Evolutionary conservation across 1,284 basidiomycete genomes (phyloP), one percentile per base, ranked within the genome.

Genomic region (Ganoderma sinense): DNA sequence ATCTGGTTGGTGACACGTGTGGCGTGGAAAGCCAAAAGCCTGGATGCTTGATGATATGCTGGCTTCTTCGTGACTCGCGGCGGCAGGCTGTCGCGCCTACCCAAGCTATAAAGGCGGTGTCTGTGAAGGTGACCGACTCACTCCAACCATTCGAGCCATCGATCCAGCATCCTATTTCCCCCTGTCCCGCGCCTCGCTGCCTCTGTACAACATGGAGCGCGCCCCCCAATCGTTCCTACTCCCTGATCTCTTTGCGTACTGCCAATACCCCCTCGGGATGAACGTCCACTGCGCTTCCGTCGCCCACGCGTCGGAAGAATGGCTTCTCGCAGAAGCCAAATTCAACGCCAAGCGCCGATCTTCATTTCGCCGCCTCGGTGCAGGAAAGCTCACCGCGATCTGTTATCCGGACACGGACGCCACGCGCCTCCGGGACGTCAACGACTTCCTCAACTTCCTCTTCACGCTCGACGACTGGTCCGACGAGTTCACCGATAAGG

Each of bases 171-270:
- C 63, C 43, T 62, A 43, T 14, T 56, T 56, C n/a, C 45, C 18
- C 23, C 23, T 16, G 31, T 48, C 41, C 26, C 18, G 26, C 48
- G 14, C 33, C 26, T 18, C 40, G n/a, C 41, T 60, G 29, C 39
- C 58, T n/a, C 26, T 45, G 55, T 31, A 55, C 41, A 33, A 68
- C 41, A 73, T 70, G 70, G 62, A 53, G 4, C 66, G 65, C 20
- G 18, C 64, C 6, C 55, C 69, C 31, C 69, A 45, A 43, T 68
- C 41, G 31, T 75, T 78, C 73, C 29, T 74, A 56, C 74, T 79
- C 13, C 78, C 78, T 36, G 77, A 79, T 59, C 76, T 79, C 63
- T 68, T 78, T 55, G 72, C 74, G 1, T 71, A 77, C 41, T 79
- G 77, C 61, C 69, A 70, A 33, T 78, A 77, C 64, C 69, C 71